These are phyloP conservation scores for Lactarius sp. DNA, from an alignment of 768 basidiomycete species.

Conservation along the genomic window DNA sequence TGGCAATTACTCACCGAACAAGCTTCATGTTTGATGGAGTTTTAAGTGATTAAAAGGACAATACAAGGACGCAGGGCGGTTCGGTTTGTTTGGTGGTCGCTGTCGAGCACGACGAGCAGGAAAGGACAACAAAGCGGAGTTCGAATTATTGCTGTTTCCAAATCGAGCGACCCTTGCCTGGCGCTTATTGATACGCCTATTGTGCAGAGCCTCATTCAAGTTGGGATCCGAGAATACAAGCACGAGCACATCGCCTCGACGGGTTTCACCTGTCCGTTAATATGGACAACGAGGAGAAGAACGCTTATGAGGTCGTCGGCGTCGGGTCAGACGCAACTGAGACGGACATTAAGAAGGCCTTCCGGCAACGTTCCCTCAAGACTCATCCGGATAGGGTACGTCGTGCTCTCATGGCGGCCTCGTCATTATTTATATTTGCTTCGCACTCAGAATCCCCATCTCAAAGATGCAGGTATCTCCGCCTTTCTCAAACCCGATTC, in stretches of 20 bases:
- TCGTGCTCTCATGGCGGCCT: not conserved
- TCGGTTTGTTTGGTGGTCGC: conserved; percentile 8
- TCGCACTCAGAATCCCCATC: conserved; percentile 60
- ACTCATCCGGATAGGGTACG: conserved; percentile 83
- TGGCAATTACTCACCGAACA: conserved; percentile 12
- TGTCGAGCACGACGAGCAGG: conserved; percentile 12
- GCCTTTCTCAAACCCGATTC: not conserved
- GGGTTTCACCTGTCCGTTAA: not conserved
- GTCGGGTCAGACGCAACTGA: conserved; percentile 63
- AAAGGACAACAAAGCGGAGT: conserved; percentile 8
- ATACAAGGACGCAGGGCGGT: not conserved
- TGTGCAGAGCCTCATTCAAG: too few relatives aligned
- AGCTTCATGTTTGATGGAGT: conserved; percentile 17
- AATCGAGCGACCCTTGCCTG: not conserved
- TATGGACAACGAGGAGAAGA: conserved; percentile 43
- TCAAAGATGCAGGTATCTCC: conserved; percentile 65
- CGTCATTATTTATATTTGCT: conserved; percentile 11
- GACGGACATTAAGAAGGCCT: conserved; percentile 73
- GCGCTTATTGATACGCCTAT: not conserved
- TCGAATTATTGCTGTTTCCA: not conserved
- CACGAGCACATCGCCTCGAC: not conserved
- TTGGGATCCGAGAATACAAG: too few relatives aligned
- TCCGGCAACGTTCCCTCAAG: conserved; percentile 73
- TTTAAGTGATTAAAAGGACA: not conserved
- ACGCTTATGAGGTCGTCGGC: conserved; percentile 70